Base-by-base conservation (phyloP, 1,284 basidiomycete species). In the Heterobasidion parviporum region DNA sequence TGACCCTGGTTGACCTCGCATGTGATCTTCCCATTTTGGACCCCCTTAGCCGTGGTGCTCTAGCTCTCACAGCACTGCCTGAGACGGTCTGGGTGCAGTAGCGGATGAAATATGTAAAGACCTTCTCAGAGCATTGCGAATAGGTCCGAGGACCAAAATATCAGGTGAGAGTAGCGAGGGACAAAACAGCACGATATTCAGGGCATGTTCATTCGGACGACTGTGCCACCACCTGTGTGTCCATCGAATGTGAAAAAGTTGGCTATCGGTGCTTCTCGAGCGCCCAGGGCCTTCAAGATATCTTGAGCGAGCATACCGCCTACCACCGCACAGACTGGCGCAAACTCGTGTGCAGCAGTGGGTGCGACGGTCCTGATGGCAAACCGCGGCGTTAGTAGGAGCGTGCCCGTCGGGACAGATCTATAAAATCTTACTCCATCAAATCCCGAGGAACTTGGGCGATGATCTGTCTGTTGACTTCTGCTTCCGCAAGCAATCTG, bases 291-390 rank as follows among this genome's bases (percentile, higher is more conserved):
- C 69, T 98, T 96, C 48, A 99, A 76, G 53, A 98, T 87, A 68
- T 98, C 96, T 71, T 99, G 97, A 2, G 88, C 94, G 14, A 98
- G 73, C 69, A 98, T 81, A 14, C 97, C 97, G 34, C 97, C 96
- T 48, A 99, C 77, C 34, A 99, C 88, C 0, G 94, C 94, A 67
- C 94, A 88, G 4, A 94, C 84, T 1, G 94, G 90, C 3, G 91
- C 85, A 74, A 96, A 90, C 67, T 96, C 89, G 67, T 89, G 83
- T n/a, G 74, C 72, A 14, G 92, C 87, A n/a, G 88, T 87, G 15
- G 74, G 76, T 10, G 85, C 74, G 50, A 89, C 62, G 47, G 82
- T 74, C 56, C 88, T 89, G 60, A 48, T 54, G 54, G 16, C 26
- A 16, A 26, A 26, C 26, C 26, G 26, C 26, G 26, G 26, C 33